Base-by-base conservation (phyloP, 1,284 basidiomycete genomes). In the Pisolithus thermaeus region DNA sequence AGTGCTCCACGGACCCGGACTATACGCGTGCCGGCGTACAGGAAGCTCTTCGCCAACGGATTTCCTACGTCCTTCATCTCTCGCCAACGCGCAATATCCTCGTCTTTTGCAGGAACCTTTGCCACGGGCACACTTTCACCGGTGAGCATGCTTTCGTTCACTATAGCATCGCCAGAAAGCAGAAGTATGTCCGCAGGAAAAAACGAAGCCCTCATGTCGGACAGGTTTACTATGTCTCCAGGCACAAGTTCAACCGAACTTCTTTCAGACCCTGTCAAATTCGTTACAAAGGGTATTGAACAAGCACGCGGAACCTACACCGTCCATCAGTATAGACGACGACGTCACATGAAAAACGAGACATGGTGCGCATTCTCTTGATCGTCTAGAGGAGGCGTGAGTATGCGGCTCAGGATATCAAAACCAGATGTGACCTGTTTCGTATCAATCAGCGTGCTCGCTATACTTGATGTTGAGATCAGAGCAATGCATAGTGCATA, bases 121-220 rank as follows among this genome's bases (percentile, higher is more conserved):
- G 87, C 90, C 51, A 97, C 91, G 0, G 94, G 95, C 0, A 97
- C 89, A 59, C 92, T 95, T 69, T 97, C 95, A 9, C 94, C 94
- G 0, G 94, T 97, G 16, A 99, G 81, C 96, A 98, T 98, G 56
- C 92, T 96, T 72, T 99, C 97, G 67, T 99, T 98, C 52, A 98
- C 90, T 56, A 99, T 97, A 0, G 93, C 93, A 65, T 98, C 97
- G 4, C 97, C 96, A 6, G 90, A 91, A 28, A 99, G 81, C 16
- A 98, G 78, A 58, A 97, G 82, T 56, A 96, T 80, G 67, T 99
- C 97, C 12, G 92, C 91, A 1, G 97, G 97, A 58, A 99, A 80
- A 30, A 88, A 73, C 7, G 81, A 72, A 16, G 97, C 77, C 14
- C 81, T 79, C 1, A 90, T 78, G 46, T 87, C 83, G 12, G 91